These are phyloP conservation scores for Knoxia roxburghii DNA, from an alignment of 257 asterid genomes.

Conservation along the genomic window DNA sequence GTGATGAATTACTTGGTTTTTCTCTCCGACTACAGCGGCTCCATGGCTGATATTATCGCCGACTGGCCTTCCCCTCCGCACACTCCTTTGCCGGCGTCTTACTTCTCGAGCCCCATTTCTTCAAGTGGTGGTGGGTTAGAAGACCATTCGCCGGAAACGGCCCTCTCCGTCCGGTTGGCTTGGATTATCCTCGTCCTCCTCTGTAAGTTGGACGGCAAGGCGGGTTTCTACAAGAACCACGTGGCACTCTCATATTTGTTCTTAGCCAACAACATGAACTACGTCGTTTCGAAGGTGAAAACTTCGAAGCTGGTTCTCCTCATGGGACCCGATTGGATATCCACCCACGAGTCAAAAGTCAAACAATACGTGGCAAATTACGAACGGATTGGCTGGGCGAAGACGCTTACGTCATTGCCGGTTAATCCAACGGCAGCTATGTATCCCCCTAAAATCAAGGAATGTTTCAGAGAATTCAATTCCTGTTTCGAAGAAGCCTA, in stretches of 20 bases:
- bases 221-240: slow-evolving; percentile 46
- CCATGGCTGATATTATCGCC: slow-evolving; percentile 51
- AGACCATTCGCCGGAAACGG: slow-evolving; percentile 34
- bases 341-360: slow-evolving; percentile 43
- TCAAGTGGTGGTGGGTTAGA: slow-evolving; percentile 1
- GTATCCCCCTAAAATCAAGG: slow-evolving; percentile 22
- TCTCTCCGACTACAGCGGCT: slow-evolving; percentile 65
- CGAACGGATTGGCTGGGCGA: slow-evolving; percentile 53
- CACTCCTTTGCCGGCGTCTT: slow-evolving; percentile 57
- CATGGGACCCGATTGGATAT: slow-evolving; percentile 68
- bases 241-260: slow-evolving; percentile 66
- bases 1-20: slow-evolving; percentile 79
- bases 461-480: slow-evolving; percentile 39
- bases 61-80: slow-evolving; percentile 40
- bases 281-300: slow-evolving; percentile 66
- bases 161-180: slow-evolving; percentile 47
- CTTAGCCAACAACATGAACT: slow-evolving; percentile 73
- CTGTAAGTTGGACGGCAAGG: slow-evolving; percentile 80
- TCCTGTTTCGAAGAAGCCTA: slow-evolving; percentile 44
- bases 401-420: slow-evolving; percentile 39
- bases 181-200: slow-evolving; percentile 78
- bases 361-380: slow-evolving; percentile 42
- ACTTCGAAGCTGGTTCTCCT: slow-evolving; percentile 47
- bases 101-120: slow-evolving; percentile 43
- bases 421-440: slow-evolving; percentile 44